These are phyloP conservation scores for Solanum sitiens DNA, from an alignment of 257 asterid species.

Conservation along the genomic window DNA sequence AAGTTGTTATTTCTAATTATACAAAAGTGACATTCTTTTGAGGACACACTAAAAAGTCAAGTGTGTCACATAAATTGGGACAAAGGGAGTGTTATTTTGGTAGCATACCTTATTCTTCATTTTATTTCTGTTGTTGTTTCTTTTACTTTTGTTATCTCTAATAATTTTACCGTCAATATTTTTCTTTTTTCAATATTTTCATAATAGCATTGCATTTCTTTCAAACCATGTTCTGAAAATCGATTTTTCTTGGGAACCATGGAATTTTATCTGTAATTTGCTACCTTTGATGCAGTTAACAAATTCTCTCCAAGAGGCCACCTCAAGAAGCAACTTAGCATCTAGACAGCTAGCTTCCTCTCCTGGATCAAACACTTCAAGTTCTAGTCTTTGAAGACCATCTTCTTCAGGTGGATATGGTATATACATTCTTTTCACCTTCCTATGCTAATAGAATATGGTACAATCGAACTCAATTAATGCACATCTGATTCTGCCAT, in stretches of 20 bases:
- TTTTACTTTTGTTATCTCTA: not conserved
- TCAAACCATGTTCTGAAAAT: not conserved
- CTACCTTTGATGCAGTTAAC: conserved; percentile 42
- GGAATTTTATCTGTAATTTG: conserved; percentile 11
- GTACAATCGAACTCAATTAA: too few relatives aligned
- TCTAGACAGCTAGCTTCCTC: conserved; percentile 49
- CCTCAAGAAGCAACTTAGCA: conserved; percentile 49
- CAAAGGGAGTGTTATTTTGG: not conserved
- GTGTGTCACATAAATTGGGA: not conserved
- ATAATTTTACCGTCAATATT: not conserved
- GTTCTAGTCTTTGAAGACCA: conserved; percentile 66
- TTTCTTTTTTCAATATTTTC: not conserved
- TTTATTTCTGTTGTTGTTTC: not conserved
- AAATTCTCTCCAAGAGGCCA: conserved; percentile 2
- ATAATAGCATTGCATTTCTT: not conserved
- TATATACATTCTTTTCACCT: conserved; percentile 19
- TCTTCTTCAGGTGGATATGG: conserved; percentile 98
- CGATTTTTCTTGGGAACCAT: not conserved
- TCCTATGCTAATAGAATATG: conserved; percentile 14
- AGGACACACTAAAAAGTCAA: not conserved
- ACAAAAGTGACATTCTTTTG: not conserved
- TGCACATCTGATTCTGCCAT: too few relatives aligned
- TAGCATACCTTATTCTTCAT: not conserved
- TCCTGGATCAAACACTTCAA: conserved; percentile 60
- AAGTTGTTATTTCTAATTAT: not conserved